Base-by-base conservation (phyloP, 164 flowering plant genomes). In the Sextonia rubra region DNA sequence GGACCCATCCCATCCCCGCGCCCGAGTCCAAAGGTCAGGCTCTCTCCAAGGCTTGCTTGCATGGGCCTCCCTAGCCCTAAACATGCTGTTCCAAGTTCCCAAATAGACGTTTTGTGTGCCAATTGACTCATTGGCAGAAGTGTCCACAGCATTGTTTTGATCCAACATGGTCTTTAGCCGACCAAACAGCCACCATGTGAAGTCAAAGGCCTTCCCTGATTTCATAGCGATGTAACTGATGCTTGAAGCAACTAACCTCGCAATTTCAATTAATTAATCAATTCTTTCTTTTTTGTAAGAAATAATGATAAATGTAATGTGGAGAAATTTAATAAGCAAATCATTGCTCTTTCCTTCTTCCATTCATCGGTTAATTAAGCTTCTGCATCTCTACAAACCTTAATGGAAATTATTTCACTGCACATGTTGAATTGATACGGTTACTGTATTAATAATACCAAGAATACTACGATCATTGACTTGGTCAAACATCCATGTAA, bases 1-100 rank as follows among this genome's bases (percentile, higher is more conserved):
- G 78, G 81, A 24, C 97, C 97, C 0, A 88, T 93, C 73, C 98
- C 97, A 30, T 91, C 93, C 2, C 96, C 96, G 2, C 73, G 93
- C 22, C 93, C 91, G 11, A 89, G 91, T 75, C 92, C 96, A 12
- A 89, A 79, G 77, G 70, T 88, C 70, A 78, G 87, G 44, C 76
- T 92, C 18, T 94, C 97, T 0, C 99, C 99, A 8, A 82, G 94
- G 83, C 83, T 94, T 58, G 74, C 90, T 8, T 84, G 79, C 66
- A 91, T 94, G 93, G 97, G 97, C 63, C 80, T 86, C 23, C 96
- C 94, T 55, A 90, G 91, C 77, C 97, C 94, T 47, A 79, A 86
- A 72, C 72, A 79, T 0, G 44, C 78, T 0, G 63, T 66, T 66
- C 62, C 68, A 32, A 55, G 22, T 12, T 49, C n/a, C n/a, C 66